phyloP scores from a whole-genome alignment of 352 stramenopile species.

The Elongisporangium undulatum region DNA sequence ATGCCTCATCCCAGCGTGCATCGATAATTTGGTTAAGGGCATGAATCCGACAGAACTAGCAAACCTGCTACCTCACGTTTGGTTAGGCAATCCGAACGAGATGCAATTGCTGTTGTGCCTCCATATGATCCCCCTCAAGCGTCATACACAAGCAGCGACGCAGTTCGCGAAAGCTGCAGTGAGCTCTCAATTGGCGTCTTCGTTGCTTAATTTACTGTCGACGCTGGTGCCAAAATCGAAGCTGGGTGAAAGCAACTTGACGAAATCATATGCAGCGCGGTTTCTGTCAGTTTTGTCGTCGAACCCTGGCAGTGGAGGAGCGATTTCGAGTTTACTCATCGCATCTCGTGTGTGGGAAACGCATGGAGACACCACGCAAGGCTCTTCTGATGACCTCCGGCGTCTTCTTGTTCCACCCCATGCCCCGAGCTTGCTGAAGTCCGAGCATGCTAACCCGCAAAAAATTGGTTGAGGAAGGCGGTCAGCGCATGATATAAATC shows the following conservation, averaged over 20 bases:
- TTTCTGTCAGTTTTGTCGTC: constrained; percentile 82
- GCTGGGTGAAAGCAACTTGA: constrained; percentile 69
- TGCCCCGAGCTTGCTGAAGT: constrained; percentile 71
- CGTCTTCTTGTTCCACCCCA: constrained; percentile 69
- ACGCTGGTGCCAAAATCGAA: constrained; percentile 80
- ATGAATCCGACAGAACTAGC: constrained; percentile 78
- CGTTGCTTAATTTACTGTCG: constrained; percentile 79
- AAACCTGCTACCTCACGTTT: constrained; percentile 68
- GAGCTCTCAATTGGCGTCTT: constrained; percentile 71
- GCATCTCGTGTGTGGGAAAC: constrained; percentile 82
- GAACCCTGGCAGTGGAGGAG: constrained; percentile 77
- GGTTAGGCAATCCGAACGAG: constrained; percentile 71
- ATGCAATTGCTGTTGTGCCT: constrained; percentile 82
- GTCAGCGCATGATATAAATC: neutral
- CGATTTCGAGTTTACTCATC: constrained; percentile 75
- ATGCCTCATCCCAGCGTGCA: constrained; percentile 80
- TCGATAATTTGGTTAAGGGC: constrained; percentile 84
- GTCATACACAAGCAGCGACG: constrained; percentile 80
- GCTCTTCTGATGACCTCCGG: constrained; percentile 74
- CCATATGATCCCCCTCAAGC: constrained; percentile 87
- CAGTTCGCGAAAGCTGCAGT: constrained; percentile 80
- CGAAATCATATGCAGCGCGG: constrained; percentile 77
- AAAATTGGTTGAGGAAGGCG: constrained; percentile 55
- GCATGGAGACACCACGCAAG: constrained; percentile 75
- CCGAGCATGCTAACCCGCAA: constrained; percentile 80